Evolutionary conservation across 139 green algal species (phyloP).

Genomic region (Spirogloea muscicola): DNA sequence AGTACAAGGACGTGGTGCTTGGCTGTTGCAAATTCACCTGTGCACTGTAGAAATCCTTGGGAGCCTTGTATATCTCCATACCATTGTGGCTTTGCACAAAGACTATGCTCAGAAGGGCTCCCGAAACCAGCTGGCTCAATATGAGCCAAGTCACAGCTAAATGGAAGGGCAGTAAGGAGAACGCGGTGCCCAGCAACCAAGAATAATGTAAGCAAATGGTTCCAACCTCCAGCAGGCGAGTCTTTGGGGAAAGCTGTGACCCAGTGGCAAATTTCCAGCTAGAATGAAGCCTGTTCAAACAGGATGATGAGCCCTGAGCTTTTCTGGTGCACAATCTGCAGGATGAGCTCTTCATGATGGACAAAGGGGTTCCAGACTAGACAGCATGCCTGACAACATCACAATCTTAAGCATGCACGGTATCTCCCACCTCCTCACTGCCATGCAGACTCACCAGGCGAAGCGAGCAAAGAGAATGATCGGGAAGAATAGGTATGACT

Average conservation of each 20-base stretch:
- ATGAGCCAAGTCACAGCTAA: slow-evolving; percentile 48
- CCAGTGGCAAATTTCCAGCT: slow-evolving; percentile 17
- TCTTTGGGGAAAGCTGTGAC: slow-evolving; percentile 18
- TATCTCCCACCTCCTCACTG: too few relatives aligned
- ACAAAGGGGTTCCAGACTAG: too few relatives aligned
- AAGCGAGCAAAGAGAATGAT: slow-evolving; percentile 64
- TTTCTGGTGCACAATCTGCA: background rate
- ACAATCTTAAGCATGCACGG: too few relatives aligned
- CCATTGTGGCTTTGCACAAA: slow-evolving; percentile 78
- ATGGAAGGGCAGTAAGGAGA: slow-evolving; percentile 43
- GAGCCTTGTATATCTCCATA: slow-evolving; percentile 67
- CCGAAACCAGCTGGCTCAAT: slow-evolving; percentile 51
- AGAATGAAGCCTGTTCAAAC: slow-evolving; percentile 6
- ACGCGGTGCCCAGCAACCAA: slow-evolving; percentile 34
- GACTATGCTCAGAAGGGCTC: slow-evolving; percentile 61
- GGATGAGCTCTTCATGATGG: too few relatives aligned
- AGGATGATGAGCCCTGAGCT: too few relatives aligned
- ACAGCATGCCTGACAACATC: too few relatives aligned
- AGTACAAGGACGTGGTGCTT: background rate
- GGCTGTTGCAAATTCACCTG: too few relatives aligned
- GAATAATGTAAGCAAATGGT: slow-evolving; percentile 56
- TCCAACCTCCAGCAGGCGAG: slow-evolving; percentile 38
- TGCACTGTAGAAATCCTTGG: slow-evolving; percentile 62
- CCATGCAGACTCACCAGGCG: slow-evolving; percentile 57
- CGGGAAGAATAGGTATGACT: slow-evolving; percentile 66